Percentiles rank a stretch among this genome's conserved stretches.
Evolutionary conservation across 345 rosid genomes (phyloP).

Genomic region (Moricandia arvensis): DNA sequence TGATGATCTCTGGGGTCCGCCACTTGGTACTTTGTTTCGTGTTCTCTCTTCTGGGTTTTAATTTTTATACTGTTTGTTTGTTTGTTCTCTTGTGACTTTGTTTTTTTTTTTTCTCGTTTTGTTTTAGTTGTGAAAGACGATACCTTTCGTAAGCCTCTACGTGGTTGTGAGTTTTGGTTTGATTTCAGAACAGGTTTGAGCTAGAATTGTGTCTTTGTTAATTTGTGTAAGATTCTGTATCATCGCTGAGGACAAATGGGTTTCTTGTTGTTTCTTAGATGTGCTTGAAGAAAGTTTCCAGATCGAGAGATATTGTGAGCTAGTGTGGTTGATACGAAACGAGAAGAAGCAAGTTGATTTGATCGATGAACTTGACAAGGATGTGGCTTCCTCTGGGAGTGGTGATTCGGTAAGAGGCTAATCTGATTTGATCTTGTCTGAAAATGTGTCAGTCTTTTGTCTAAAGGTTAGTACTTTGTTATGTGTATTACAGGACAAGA

Average conservation of each 20-base stretch:
- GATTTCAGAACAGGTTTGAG: constrained; percentile 53
- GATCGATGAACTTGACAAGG: constrained; percentile 46
- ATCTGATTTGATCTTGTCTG: not conserved
- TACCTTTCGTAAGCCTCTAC: constrained; percentile 17
- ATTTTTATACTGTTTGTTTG: not conserved
- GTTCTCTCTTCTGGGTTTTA: not conserved
- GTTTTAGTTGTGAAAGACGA: constrained; percentile 42
- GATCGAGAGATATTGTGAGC: constrained; percentile 56
- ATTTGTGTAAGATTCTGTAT: not conserved
- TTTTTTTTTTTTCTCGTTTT: not conserved
- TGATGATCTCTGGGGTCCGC: constrained; percentile 68
- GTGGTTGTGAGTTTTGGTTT: constrained; percentile 44
- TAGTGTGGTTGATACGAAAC: constrained; percentile 52
- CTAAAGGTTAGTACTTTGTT: too few relatives aligned
- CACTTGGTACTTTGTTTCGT: constrained; percentile 35
- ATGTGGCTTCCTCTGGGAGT: constrained; percentile 45
- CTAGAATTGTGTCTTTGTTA: not conserved
- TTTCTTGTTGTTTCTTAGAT: constrained; percentile 45
- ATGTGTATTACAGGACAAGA: constrained; percentile 31
- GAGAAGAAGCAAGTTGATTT: constrained; percentile 45
- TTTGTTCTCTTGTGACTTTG: constrained; percentile 1
- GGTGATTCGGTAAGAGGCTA: constrained; percentile 51
- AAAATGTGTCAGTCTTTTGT: not conserved
- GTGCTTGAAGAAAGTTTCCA: constrained; percentile 55
- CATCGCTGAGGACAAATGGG: too few relatives aligned